These are phyloP conservation scores for Didymella arachidicola DNA, from an alignment of 2,329 filamentous ascomycete species.

Conservation along the genomic window DNA sequence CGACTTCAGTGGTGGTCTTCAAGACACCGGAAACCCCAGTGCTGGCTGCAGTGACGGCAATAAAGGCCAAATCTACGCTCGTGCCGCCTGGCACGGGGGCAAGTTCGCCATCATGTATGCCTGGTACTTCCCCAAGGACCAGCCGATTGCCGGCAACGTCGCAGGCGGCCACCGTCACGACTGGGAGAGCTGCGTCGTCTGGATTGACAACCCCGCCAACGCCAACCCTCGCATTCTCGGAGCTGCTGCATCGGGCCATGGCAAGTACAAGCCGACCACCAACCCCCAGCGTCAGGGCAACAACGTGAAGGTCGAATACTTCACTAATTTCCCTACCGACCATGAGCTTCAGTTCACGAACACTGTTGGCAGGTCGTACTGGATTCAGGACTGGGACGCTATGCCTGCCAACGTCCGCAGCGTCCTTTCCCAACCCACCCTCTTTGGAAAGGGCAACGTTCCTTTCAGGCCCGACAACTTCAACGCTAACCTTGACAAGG, in stretches of 20 bases:
- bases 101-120: constrained; percentile 59
- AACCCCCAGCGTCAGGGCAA: constrained; percentile 49
- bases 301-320: constrained; percentile 56
- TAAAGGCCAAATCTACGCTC: constrained; percentile 59
- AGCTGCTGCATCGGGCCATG: constrained; percentile 61
- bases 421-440: constrained; percentile 49
- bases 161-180: constrained; percentile 60
- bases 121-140: constrained; percentile 60
- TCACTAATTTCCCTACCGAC: constrained; percentile 56
- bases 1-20: constrained; percentile 52
- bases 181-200: constrained; percentile 62
- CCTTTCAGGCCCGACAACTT: constrained; percentile 58
- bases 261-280: constrained; percentile 52
- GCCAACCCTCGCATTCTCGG: constrained; percentile 53
- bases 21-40: constrained; percentile 49
- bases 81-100: constrained; percentile 51
- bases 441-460: constrained; percentile 55
- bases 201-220: constrained; percentile 52
- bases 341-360: constrained; percentile 50
- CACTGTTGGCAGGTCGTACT: background rate
- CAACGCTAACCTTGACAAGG: constrained; percentile 18
- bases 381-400: constrained; percentile 56
- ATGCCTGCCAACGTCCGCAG: constrained; percentile 50
- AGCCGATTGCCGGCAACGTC: constrained; percentile 47
- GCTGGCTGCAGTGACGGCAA: constrained; percentile 53